phyloP scores from a whole-genome alignment of 176 grass and related monocot species.

The Cymbopogon citratus region DNA sequence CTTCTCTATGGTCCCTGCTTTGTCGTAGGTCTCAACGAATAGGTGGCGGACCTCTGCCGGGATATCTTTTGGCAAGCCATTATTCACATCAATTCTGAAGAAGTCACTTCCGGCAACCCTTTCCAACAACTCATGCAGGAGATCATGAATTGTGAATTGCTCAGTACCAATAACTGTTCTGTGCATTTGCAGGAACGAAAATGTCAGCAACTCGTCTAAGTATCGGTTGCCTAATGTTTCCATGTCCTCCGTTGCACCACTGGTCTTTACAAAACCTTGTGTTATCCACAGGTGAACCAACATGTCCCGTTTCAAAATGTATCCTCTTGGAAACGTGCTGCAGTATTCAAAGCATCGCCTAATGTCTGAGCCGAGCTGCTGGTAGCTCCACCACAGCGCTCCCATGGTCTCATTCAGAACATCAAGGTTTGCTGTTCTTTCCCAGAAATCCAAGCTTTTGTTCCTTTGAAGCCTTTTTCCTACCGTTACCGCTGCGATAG shows the following conservation, averaged over 20 bases:
- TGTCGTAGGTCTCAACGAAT: neutral
- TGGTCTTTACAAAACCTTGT: conserved; percentile 24
- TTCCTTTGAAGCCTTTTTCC: neutral
- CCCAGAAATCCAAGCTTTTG: neutral
- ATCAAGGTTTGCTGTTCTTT: neutral
- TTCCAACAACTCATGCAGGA: conserved; percentile 22
- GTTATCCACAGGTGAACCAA: conserved; percentile 27
- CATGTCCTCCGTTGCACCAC: neutral
- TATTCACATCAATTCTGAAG: neutral
- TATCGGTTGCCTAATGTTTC: conserved; percentile 8
- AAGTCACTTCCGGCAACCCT: neutral
- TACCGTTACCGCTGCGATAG: conserved; percentile 20
- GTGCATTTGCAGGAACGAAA: neutral
- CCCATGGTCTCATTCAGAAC: conserved; percentile 7
- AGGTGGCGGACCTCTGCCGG: neutral
- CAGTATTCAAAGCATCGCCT: conserved; percentile 30
- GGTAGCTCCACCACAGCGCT: conserved; percentile 17
- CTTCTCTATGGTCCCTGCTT: neutral
- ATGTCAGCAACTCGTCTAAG: conserved; percentile 18
- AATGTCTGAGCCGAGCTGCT: conserved; percentile 1
- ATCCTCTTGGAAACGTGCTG: conserved; percentile 18
- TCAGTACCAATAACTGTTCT: neutral
- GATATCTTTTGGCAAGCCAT: neutral
- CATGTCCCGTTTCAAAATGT: neutral
- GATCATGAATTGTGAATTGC: conserved; percentile 23